Percentiles rank a stretch among this genome's conserved stretches.
Evolutionary conservation across 306 rosid genomes (phyloP).

Genomic region (Cyamopsis tetragonoloba): DNA sequence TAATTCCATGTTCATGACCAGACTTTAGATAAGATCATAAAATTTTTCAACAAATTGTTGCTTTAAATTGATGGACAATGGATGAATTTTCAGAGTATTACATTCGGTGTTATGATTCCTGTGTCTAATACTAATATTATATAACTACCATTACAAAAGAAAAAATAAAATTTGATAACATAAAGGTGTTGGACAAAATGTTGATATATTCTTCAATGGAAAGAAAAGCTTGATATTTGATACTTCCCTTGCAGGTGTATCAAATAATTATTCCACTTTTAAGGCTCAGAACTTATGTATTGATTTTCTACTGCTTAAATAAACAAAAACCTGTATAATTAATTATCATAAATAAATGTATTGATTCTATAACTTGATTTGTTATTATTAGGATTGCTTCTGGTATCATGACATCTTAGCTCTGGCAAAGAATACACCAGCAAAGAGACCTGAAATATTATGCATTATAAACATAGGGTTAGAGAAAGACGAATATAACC

Average conservation of each 20-base stretch:
- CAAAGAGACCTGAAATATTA: constrained; percentile 69
- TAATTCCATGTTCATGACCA: too few species aligned
- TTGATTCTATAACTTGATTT: constrained; percentile 16
- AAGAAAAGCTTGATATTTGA: not conserved
- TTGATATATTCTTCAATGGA: too few species aligned
- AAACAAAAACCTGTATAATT: constrained; percentile 22
- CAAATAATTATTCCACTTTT: not conserved
- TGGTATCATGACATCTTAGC: constrained; percentile 67
- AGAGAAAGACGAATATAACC: not conserved
- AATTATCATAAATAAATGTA: not conserved
- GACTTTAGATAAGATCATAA: too few species aligned
- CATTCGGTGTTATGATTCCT: not conserved
- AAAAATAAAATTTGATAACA: not conserved
- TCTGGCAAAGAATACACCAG: constrained; percentile 77
- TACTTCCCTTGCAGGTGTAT: not conserved
- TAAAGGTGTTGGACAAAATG: too few species aligned
- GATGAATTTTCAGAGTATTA: too few species aligned
- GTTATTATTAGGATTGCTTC: not conserved
- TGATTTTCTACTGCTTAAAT: constrained; percentile 9
- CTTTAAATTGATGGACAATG: too few species aligned
- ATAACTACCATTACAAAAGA: not conserved
- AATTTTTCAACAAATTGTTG: too few species aligned
- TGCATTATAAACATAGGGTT: not conserved
- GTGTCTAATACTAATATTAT: not conserved
- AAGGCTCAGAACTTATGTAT: not conserved